Evolutionary conservation across 2,329 filamentous ascomycete genomes (phyloP).

Genomic region (Trichoderma pleuroti): DNA sequence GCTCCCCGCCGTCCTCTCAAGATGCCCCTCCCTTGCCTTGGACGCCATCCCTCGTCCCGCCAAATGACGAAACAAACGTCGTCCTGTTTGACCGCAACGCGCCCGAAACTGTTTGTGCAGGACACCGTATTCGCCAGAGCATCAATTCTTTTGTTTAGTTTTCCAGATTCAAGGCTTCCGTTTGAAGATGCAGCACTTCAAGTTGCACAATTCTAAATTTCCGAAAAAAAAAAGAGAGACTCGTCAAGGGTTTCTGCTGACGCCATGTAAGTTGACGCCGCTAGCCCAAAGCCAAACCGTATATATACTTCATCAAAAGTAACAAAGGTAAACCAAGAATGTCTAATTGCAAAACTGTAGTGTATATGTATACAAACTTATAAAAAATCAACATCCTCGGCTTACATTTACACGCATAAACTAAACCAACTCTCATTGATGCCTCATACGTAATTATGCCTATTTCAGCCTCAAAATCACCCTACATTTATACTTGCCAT

Average conservation of each 20-base stretch:
- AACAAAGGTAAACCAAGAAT: neutral
- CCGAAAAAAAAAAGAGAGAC: neutral
- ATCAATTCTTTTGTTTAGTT: no score
- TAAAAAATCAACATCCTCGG: neutral
- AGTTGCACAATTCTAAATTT: neutral
- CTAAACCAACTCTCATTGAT: constrained; percentile 8
- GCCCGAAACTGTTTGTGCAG: neutral
- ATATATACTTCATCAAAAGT: neutral
- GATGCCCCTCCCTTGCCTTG: neutral
- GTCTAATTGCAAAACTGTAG: neutral
- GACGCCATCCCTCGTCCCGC: neutral
- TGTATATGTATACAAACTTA: neutral
- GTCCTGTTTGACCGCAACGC: neutral
- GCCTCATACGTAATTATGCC: neutral
- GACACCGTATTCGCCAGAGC: neutral
- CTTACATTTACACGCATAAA: neutral
- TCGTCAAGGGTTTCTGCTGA: neutral
- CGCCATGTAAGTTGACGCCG: neutral
- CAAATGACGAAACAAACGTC: neutral
- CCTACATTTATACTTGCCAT: constrained; percentile 1
- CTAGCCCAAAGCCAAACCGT: neutral
- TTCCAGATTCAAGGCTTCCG: neutral
- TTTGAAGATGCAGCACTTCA: neutral
- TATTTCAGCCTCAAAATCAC: neutral
- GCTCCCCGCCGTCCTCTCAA: constrained; percentile 59